A percentile compares a stretch with the other conserved stretches of the same genome.
These are phyloP conservation scores for Cyclocybe cylindracea DNA, from an alignment of 768 basidiomycete genomes.

Conservation along the genomic window DNA sequence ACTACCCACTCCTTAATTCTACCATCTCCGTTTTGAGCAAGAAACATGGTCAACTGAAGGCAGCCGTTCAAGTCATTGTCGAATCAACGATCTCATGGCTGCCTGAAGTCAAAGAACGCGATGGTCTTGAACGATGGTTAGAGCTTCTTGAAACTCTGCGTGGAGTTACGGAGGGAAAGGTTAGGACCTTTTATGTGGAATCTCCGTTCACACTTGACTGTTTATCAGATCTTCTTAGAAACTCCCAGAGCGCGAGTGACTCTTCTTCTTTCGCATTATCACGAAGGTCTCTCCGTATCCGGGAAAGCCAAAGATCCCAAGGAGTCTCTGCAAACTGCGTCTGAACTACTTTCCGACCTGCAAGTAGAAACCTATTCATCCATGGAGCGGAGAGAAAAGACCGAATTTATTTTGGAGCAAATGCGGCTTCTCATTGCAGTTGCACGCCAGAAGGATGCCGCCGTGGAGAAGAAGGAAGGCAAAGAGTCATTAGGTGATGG, in stretches of 20 bases:
- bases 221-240: constrained; percentile 86
- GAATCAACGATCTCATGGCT: constrained; percentile 85
- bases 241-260: constrained; percentile 95
- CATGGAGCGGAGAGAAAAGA: constrained; percentile 98
- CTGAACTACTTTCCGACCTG: constrained; percentile 89
- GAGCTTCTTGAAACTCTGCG: constrained; percentile 88
- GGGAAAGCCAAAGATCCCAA: constrained; percentile 51
- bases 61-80: constrained; percentile 87
- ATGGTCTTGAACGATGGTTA: constrained; percentile 78
- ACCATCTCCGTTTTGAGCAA: constrained; percentile 76
- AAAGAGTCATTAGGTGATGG: constrained; percentile 69
- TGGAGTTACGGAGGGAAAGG: constrained; percentile 96
- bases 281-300: constrained; percentile 66
- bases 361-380: constrained; percentile 99
- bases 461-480: constrained; percentile 59
- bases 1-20: constrained; percentile 72
- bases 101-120: constrained; percentile 65
- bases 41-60: constrained; percentile 97
- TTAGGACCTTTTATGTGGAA: constrained; percentile 30
- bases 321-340: constrained; percentile 81
- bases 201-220: neutral
- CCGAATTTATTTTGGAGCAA: constrained; percentile 96
- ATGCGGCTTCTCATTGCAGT: constrained; percentile 87
- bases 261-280: constrained; percentile 78
- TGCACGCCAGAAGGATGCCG: constrained; percentile 74